These are phyloP conservation scores for Hypericum perforatum DNA, from an alignment of 345 rosid species.

Conservation along the genomic window DNA sequence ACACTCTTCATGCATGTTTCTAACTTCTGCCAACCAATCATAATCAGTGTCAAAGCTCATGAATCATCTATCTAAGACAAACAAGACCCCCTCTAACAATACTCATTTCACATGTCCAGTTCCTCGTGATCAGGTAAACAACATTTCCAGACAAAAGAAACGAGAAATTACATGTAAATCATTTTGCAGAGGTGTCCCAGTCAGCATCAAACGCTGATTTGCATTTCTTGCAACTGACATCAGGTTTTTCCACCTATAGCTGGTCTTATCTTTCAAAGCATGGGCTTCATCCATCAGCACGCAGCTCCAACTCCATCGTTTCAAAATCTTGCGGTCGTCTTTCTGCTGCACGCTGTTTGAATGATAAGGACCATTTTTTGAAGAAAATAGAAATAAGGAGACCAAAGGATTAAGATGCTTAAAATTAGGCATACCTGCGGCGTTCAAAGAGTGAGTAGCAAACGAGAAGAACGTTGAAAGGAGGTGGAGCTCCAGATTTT, in stretches of 20 bases:
- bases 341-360: constrained; percentile 80
- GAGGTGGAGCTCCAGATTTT: constrained; percentile 77
- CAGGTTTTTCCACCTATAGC: constrained; percentile 94
- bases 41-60: too few relatives aligned
- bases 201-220: constrained; percentile 90
- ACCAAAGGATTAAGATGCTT: constrained; percentile 5
- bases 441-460: constrained; percentile 96
- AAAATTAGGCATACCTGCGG: constrained; percentile 55
- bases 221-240: constrained; percentile 89
- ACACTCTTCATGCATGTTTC: too few relatives aligned
- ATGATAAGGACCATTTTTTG: constrained; percentile 12
- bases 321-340: constrained; percentile 84
- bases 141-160: background rate
- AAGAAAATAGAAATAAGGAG: constrained; percentile 5
- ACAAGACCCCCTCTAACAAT: background rate
- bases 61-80: too few relatives aligned
- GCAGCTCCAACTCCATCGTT: constrained; percentile 92
- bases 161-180: constrained; percentile 65
- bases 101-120: background rate
- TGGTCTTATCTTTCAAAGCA: constrained; percentile 89
- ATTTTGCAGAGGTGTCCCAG: constrained; percentile 99
- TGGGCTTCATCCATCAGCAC: constrained; percentile 99
- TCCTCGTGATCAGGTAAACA: too few relatives aligned
- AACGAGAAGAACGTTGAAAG: constrained; percentile 86
- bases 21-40: too few relatives aligned